Evolutionary conservation across 371 early-diverging fungal species (phyloP).

Genomic region (Lichtheimia corymbifera): DNA sequence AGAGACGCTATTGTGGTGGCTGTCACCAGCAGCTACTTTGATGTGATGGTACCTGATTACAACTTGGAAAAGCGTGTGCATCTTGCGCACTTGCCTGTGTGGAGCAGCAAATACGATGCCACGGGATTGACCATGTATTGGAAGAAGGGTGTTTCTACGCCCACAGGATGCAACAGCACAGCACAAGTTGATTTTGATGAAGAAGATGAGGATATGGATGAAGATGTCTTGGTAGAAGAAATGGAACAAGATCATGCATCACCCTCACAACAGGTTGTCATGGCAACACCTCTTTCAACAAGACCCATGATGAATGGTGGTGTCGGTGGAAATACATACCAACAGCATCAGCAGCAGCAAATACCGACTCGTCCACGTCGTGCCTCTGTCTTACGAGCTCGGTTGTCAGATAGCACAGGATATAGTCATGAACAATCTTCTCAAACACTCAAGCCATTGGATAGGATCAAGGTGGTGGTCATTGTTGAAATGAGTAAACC

Average conservation of each 20-base stretch:
- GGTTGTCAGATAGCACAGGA: constrained; percentile 38
- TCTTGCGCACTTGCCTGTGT: constrained; percentile 42
- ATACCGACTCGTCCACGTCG: constrained; percentile 14
- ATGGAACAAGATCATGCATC: constrained; percentile 9
- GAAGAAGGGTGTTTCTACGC: constrained; percentile 49
- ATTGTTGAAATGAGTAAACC: constrained; percentile 66
- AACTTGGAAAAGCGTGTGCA: constrained; percentile 64
- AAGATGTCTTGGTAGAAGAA: constrained; percentile 35
- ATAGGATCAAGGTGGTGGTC: constrained; percentile 61
- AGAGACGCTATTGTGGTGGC: constrained; percentile 48
- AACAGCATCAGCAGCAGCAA: background rate
- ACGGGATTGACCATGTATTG: constrained; percentile 50
- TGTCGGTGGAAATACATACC: background rate
- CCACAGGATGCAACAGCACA: constrained; percentile 28
- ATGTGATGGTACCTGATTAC: constrained; percentile 61
- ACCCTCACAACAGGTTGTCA: background rate
- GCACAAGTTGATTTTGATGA: constrained; percentile 27
- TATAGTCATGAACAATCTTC: constrained; percentile 46
- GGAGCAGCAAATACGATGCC: constrained; percentile 40
- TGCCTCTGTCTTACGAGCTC: constrained; percentile 36
- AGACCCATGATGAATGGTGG: background rate
- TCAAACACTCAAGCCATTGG: constrained; percentile 67
- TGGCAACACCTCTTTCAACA: background rate
- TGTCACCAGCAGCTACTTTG: constrained; percentile 49
- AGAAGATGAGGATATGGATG: constrained; percentile 32